phyloP scores from a whole-genome alignment of 2,329 filamentous ascomycete genomes.

The Talaromyces islandicus region DNA sequence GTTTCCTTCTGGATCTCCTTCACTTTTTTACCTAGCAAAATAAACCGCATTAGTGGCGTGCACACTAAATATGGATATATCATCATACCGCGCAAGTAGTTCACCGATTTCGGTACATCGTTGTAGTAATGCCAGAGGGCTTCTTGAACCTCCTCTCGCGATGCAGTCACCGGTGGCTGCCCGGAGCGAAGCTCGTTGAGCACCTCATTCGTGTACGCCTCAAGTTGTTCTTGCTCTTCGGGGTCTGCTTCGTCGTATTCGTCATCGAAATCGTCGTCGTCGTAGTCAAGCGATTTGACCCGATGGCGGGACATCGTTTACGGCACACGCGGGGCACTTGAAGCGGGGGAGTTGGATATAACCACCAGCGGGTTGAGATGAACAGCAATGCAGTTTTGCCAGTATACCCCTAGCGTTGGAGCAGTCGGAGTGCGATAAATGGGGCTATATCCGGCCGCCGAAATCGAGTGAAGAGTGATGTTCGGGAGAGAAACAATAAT shows the following conservation, averaged over 20 bases:
- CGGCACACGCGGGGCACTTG: background rate
- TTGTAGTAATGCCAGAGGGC: constrained; percentile 95
- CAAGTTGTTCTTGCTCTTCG: constrained; percentile 52
- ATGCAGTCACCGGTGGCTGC: constrained; percentile 53
- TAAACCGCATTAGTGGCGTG: constrained; percentile 22
- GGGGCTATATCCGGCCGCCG: background rate
- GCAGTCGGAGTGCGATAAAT: background rate
- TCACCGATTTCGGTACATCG: constrained; percentile 77
- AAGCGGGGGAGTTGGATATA: background rate
- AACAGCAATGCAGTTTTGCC: background rate
- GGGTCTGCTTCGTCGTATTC: constrained; percentile 37
- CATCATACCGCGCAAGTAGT: constrained; percentile 61
- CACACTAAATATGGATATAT: background rate
- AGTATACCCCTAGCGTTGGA: background rate
- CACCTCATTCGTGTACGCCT: constrained; percentile 61
- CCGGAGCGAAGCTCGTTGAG: constrained; percentile 58
- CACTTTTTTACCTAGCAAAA: constrained; percentile 24
- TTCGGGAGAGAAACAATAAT: background rate
- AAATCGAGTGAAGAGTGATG: background rate
- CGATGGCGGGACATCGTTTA: constrained; percentile 40
- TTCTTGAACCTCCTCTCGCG: constrained; percentile 74
- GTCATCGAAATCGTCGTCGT: constrained; percentile 34
- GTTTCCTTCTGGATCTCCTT: constrained; percentile 27
- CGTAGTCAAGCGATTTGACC: constrained; percentile 39
- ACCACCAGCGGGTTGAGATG: background rate